Evolutionary conservation across 257 asterid genomes (phyloP).

Genomic region (Nemophila menziesii): DNA sequence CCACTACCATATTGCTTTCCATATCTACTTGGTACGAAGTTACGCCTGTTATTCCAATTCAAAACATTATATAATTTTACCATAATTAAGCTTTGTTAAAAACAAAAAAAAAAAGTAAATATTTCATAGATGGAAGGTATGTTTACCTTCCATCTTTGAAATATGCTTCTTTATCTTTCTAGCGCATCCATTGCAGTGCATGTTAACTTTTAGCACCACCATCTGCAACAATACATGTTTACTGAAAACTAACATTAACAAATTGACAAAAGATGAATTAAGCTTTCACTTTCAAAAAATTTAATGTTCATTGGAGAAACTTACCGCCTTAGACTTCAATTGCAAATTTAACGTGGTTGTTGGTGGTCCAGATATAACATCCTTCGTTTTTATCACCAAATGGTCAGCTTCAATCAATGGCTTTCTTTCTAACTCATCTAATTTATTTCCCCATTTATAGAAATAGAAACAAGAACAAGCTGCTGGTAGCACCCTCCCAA

Average conservation of each 20-base stretch:
- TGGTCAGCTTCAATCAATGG: conserved; percentile 18
- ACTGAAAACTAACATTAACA: not conserved
- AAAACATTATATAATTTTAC: not conserved
- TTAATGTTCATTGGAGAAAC: too few relatives aligned
- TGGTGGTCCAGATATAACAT: conserved; percentile 32
- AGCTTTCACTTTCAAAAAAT: not conserved
- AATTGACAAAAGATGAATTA: too few relatives aligned
- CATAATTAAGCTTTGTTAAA: not conserved
- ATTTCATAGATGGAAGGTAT: not conserved
- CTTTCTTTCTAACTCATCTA: conserved; percentile 17
- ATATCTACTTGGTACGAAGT: conserved; percentile 58
- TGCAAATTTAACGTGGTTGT: conserved; percentile 38
- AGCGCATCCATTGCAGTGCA: conserved; percentile 78
- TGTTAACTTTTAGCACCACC: conserved; percentile 32
- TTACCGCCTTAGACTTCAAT: conserved; percentile 35
- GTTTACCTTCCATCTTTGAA: conserved; percentile 41
- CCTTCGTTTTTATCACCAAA: conserved; percentile 18
- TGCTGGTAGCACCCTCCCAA: conserved; percentile 23
- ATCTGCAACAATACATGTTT: not conserved
- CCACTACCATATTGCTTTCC: conserved; percentile 79
- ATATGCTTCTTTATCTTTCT: conserved; percentile 66
- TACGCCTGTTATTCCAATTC: conserved; percentile 42
- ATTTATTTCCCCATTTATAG: conserved; percentile 8
- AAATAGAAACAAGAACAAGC: conserved; percentile 28
- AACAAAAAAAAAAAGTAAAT: not conserved